A percentile compares a stretch with the other conserved stretches of the same genome.
phyloP scores from a whole-genome alignment of 2,329 filamentous ascomycete genomes.

The Lecanosticta acicola region DNA sequence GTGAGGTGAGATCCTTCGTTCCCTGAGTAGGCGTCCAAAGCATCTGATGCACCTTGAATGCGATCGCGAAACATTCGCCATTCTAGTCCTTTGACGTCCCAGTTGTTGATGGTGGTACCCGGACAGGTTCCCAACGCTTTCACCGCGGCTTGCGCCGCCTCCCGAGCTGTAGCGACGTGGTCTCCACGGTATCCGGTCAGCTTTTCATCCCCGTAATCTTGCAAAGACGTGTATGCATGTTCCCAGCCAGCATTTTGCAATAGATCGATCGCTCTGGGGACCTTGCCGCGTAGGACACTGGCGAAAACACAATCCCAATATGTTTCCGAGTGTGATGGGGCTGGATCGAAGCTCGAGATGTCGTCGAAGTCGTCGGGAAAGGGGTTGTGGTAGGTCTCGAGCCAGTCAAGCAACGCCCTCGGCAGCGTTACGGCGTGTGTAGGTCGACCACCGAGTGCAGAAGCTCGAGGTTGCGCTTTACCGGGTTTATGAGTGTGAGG shows the following conservation, averaged over 20 bases:
- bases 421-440: constrained; percentile 47
- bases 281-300: constrained; percentile 67
- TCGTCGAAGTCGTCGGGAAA: constrained; percentile 62
- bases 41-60: constrained; percentile 38
- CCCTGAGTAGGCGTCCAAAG: not conserved
- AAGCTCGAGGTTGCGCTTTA: constrained; percentile 8
- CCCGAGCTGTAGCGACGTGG: constrained; percentile 56
- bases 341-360: constrained; percentile 60
- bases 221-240: constrained; percentile 58
- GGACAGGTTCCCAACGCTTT: constrained; percentile 70
- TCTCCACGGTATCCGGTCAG: constrained; percentile 45
- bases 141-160: constrained; percentile 63
- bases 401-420: constrained; percentile 76
- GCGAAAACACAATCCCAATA: constrained; percentile 85
- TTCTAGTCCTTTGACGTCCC: constrained; percentile 75
- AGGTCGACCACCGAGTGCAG: constrained; percentile 35
- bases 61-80: constrained; percentile 81
- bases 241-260: constrained; percentile 73
- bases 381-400: constrained; percentile 67
- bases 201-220: constrained; percentile 66
- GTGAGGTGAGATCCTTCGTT: not conserved
- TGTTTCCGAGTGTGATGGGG: constrained; percentile 66
- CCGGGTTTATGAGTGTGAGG: constrained; percentile 40
- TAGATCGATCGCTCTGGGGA: constrained; percentile 60
- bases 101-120: constrained; percentile 59